These are phyloP conservation scores for Hymenotorrendiella dingleyae DNA, from an alignment of 2,329 filamentous ascomycete genomes.

Conservation along the genomic window DNA sequence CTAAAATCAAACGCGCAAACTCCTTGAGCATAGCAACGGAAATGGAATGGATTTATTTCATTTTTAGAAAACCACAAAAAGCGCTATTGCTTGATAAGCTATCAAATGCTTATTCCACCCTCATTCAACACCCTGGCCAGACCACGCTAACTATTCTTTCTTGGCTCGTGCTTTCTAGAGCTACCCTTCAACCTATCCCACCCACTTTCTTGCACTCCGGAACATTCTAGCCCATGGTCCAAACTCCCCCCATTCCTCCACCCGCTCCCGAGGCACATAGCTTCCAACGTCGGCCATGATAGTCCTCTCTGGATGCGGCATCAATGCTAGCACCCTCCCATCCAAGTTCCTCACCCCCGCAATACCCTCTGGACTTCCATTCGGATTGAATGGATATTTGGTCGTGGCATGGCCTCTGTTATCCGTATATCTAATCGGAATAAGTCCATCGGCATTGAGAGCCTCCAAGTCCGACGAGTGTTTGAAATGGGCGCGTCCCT, in stretches of 20 bases:
- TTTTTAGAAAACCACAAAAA: too few species aligned
- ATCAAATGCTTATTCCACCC: too few species aligned
- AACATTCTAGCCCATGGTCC: slow-evolving; percentile 68
- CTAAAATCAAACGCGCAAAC: too few species aligned
- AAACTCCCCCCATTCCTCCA: slow-evolving; percentile 60
- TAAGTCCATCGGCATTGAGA: slow-evolving; percentile 61
- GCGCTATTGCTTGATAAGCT: too few species aligned
- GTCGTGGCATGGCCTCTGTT: slow-evolving; percentile 72
- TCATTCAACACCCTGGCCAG: too few species aligned
- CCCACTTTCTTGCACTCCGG: slow-evolving; percentile 67
- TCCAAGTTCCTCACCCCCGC: slow-evolving; percentile 60
- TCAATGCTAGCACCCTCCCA: slow-evolving; percentile 64
- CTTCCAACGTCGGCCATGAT: slow-evolving; percentile 62
- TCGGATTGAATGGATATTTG: slow-evolving; percentile 81
- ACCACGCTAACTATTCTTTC: too few species aligned
- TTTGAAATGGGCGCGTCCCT: slow-evolving; percentile 72
- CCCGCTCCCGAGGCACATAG: slow-evolving; percentile 51
- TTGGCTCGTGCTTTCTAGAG: too few species aligned
- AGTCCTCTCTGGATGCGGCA: slow-evolving; percentile 71
- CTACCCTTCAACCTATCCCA: slow-evolving; percentile 49
- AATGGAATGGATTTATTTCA: too few species aligned
- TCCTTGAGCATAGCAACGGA: too few species aligned
- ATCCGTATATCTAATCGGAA: slow-evolving; percentile 79
- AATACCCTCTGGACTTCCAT: slow-evolving; percentile 64
- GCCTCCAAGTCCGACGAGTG: slow-evolving; percentile 44